These are phyloP conservation scores for Escovopsis sp. DNA, from an alignment of 2,329 filamentous ascomycete species.

Conservation along the genomic window DNA sequence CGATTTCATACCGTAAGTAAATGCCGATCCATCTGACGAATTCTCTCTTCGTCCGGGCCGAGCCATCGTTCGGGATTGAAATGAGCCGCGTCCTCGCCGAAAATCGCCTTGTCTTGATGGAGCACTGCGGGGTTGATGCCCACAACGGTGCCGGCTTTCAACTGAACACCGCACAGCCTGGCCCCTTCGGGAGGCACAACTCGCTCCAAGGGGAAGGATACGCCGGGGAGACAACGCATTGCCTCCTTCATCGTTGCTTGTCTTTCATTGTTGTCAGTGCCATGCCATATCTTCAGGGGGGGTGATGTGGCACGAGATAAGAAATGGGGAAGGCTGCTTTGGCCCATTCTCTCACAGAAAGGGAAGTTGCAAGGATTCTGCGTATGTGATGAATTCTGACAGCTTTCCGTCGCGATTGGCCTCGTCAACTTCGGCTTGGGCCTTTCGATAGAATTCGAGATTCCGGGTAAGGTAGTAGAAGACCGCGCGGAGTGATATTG, in stretches of 20 bases:
- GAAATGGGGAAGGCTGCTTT: conserved; percentile 27
- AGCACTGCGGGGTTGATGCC: conserved; percentile 29
- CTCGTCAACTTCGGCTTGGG: conserved; percentile 40
- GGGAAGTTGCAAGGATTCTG: conserved; percentile 39
- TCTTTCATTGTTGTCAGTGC: background rate
- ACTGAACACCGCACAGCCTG: conserved; percentile 1
- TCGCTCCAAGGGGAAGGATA: conserved; percentile 13
- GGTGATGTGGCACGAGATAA: background rate
- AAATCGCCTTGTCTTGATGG: conserved; percentile 39
- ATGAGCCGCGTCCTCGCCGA: conserved; percentile 38
- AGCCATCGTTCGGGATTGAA: conserved; percentile 44
- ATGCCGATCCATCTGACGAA: conserved; percentile 6
- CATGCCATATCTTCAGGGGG: no score
- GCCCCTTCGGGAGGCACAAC: conserved; percentile 4
- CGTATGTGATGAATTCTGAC: conserved; percentile 23
- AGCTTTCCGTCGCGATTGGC: conserved; percentile 29
- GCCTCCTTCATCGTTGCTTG: conserved; percentile 28
- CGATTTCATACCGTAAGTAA: conserved; percentile 1
- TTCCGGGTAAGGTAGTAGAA: conserved; percentile 49
- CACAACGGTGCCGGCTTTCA: conserved; percentile 15
- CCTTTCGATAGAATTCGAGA: conserved; percentile 28
- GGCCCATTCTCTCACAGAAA: conserved; percentile 27
- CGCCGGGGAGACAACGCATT: conserved; percentile 34
- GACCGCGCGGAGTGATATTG: conserved; percentile 43
- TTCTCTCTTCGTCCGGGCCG: conserved; percentile 2